Base-by-base conservation (phyloP, 208 protist genomes). In the Trypanosomatidae sp. region DNA sequence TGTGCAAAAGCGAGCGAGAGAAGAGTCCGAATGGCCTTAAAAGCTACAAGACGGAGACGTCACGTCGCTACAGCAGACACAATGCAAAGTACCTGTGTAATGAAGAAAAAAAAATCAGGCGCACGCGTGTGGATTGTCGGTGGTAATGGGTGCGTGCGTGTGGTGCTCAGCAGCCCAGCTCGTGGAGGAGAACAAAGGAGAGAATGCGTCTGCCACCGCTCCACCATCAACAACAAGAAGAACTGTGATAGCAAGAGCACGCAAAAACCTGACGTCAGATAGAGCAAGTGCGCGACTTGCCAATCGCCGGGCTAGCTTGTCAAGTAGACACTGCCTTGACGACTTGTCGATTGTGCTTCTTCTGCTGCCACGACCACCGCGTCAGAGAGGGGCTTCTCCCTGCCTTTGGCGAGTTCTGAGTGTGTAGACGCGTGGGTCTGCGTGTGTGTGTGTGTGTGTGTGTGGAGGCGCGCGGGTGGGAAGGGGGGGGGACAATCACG, bases 361-460 rank as follows among this genome's bases (percentile, higher is more conserved):
- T 53, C 19, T 53, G 3, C 13, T 25, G 49, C 19, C 49, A 53
- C 49, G n/a, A 58, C 52, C 30, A 30, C 52, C 52, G n/a, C 52
- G 52, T 58, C 52, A 3, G 5, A n/a, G 52, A 15, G n/a, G 25
- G 13, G 7, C 30, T n/a, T 47, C 10, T 66, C n/a, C 50, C 50
- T 49, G 10, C n/a, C 19, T 66, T 66, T 52, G 13, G 13, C 33
- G 25, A 43, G 28, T 25, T 73, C 41, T 66, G 69, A 58, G 69
- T 73, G 69, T 66, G 46, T 58, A 30, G 15, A 46, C 39, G 55
- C 28, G 68, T 64, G 55, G n/a, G n/a, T n/a, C n/a, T n/a, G n/a
- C n/a, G n/a, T n/a, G n/a, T n/a, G n/a, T n/a, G n/a, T n/a, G n/a
- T n/a, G n/a, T n/a, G n/a, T n/a, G n/a, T 52, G 53, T 1, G 22